These are phyloP conservation scores for Diplodia sapinea DNA, from an alignment of 2,329 filamentous ascomycete genomes.

Conservation along the genomic window DNA sequence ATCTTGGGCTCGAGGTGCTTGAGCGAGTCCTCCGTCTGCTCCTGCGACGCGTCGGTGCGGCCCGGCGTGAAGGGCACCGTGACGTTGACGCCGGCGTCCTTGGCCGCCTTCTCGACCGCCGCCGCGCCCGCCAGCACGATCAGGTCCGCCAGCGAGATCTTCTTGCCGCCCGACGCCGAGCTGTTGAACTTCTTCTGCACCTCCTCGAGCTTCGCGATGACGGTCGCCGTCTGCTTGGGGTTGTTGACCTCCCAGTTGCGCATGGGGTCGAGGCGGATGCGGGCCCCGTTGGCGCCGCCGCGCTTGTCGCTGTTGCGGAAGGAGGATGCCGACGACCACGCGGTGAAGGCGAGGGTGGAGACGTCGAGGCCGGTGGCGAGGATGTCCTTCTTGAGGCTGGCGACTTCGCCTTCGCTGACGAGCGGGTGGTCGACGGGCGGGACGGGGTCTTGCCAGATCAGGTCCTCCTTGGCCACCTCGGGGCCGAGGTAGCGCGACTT, in stretches of 20 bases:
- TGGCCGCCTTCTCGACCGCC: slow-evolving; percentile 70
- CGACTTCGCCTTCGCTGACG: slow-evolving; percentile 67
- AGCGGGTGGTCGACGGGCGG: slow-evolving; percentile 64
- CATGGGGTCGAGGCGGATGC: slow-evolving; percentile 75
- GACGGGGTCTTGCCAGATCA: slow-evolving; percentile 78
- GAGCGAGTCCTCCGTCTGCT: slow-evolving; percentile 74
- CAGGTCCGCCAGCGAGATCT: slow-evolving; percentile 77
- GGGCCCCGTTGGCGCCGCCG: slow-evolving; percentile 79
- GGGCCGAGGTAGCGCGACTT: slow-evolving; percentile 73
- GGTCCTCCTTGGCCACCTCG: slow-evolving; percentile 71
- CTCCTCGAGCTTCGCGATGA: slow-evolving; percentile 65
- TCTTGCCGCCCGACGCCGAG: slow-evolving; percentile 62
- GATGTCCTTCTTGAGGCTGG: slow-evolving; percentile 71
- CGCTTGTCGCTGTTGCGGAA: slow-evolving; percentile 73
- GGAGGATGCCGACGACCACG: slow-evolving; percentile 46
- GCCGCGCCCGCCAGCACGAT: slow-evolving; percentile 76
- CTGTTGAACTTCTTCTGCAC: slow-evolving; percentile 72
- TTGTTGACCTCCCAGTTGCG: slow-evolving; percentile 78
- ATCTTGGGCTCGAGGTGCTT: slow-evolving; percentile 68
- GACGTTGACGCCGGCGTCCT: slow-evolving; percentile 53
- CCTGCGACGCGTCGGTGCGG: slow-evolving; percentile 72
- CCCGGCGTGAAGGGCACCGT: slow-evolving; percentile 75
- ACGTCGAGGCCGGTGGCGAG: slow-evolving; percentile 66
- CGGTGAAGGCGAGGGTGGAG: slow-evolving; percentile 64
- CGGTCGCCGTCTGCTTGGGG: slow-evolving; percentile 67